phyloP scores from a whole-genome alignment of 2,329 filamentous ascomycete species.

The Gliomastix tumulicola region DNA sequence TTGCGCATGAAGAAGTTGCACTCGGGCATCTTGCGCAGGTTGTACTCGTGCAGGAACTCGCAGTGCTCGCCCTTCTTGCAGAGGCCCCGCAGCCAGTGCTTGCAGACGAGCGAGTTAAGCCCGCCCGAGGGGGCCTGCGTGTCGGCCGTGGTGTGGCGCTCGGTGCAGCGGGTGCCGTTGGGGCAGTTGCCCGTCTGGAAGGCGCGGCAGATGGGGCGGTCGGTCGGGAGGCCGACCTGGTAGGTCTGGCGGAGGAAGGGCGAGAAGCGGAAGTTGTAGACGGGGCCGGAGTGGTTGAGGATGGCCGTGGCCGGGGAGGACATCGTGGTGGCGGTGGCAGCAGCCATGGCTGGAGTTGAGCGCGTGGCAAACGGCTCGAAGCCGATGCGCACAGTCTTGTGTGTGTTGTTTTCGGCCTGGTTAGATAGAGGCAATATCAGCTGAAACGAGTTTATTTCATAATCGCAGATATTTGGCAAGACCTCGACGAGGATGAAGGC shows the following conservation, averaged over 20 bases:
- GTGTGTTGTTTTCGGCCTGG: too few relatives aligned
- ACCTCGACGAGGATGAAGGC: too few relatives aligned
- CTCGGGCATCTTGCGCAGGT: constrained; percentile 95
- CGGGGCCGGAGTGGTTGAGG: constrained; percentile 46
- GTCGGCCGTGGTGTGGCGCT: constrained; percentile 56
- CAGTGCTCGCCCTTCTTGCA: constrained; percentile 97
- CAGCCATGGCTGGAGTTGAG: constrained; percentile 2
- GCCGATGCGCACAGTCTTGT: too few relatives aligned
- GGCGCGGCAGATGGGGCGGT: constrained; percentile 77
- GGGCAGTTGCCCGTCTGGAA: constrained; percentile 84
- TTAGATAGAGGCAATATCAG: too few relatives aligned
- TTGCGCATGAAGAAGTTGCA: constrained; percentile 95
- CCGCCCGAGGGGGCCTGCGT: constrained; percentile 35
- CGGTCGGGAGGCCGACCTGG: constrained; percentile 73
- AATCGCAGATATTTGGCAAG: too few relatives aligned
- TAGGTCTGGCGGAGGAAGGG: constrained; percentile 80
- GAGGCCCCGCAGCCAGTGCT: constrained; percentile 94
- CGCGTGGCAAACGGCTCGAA: too few relatives aligned
- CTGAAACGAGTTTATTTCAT: too few relatives aligned
- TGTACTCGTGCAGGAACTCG: constrained; percentile 98
- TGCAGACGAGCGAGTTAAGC: constrained; percentile 85
- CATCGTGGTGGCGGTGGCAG: constrained; percentile 13
- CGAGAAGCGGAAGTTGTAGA: constrained; percentile 74
- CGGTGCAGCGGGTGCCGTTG: constrained; percentile 73
- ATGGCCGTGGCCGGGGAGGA: constrained; percentile 32